Evolutionary conservation across 1,284 basidiomycete species (phyloP).

Genomic region (Trametes polyzona): DNA sequence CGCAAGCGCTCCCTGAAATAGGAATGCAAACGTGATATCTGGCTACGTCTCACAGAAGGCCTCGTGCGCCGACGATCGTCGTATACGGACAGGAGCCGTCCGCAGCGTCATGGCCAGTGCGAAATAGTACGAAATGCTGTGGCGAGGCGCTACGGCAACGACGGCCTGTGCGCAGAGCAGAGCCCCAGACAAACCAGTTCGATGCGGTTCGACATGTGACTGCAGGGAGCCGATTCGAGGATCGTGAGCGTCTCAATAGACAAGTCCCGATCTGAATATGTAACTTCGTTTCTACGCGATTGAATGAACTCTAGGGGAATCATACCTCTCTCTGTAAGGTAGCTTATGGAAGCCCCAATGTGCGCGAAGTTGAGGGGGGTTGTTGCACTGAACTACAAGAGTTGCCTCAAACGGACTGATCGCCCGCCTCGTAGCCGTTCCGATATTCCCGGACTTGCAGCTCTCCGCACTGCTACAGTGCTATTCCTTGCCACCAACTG

Average conservation of each 20-base stretch:
- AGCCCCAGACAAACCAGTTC: slow-evolving; percentile 9
- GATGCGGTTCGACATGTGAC: slow-evolving; percentile 12
- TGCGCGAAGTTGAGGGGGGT: too few relatives aligned
- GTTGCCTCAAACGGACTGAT: too few relatives aligned
- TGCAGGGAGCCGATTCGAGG: neutral
- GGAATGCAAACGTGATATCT: neutral
- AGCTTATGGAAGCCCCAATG: too few relatives aligned
- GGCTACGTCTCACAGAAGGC: neutral
- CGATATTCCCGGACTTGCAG: slow-evolving; percentile 2
- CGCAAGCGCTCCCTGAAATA: slow-evolving; percentile 1
- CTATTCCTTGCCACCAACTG: too few relatives aligned
- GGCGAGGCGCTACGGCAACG: slow-evolving; percentile 10
- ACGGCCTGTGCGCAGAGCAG: neutral
- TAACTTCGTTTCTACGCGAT: too few relatives aligned
- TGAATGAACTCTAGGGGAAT: too few relatives aligned
- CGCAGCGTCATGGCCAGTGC: neutral
- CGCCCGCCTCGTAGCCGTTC: neutral
- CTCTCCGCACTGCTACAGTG: neutral
- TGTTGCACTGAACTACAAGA: too few relatives aligned
- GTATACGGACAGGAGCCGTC: neutral
- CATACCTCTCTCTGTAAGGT: too few relatives aligned
- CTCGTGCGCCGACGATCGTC: slow-evolving; percentile 17
- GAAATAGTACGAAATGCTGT: too few relatives aligned
- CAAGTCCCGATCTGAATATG: too few relatives aligned
- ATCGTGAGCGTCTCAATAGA: neutral